phyloP scores from a whole-genome alignment of 2,329 filamentous ascomycete species.

The Fusarium vanettenii region DNA sequence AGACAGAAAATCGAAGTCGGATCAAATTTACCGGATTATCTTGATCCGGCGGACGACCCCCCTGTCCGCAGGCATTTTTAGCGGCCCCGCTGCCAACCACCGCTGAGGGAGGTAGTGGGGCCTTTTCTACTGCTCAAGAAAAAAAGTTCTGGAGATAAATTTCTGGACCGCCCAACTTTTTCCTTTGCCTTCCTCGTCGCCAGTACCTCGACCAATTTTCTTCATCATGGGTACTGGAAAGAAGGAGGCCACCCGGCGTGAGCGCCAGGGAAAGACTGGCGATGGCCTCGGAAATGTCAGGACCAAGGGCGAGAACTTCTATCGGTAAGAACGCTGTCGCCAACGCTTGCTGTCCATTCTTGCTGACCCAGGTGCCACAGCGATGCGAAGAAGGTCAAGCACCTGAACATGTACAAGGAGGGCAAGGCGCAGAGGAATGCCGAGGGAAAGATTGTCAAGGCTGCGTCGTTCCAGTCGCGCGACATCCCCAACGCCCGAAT shows the following conservation, averaged over 20 bases:
- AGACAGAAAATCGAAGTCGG: conserved; percentile 40
- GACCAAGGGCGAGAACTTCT: conserved; percentile 98
- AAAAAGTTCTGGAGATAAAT: conserved; percentile 44
- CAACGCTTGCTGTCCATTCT: not conserved
- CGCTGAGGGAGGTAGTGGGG: conserved; percentile 37
- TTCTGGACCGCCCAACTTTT: conserved; percentile 36
- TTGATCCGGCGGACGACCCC: conserved; percentile 22
- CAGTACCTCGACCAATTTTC: conserved; percentile 35
- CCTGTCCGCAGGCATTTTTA: conserved; percentile 11
- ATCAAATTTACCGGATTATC: conserved; percentile 42
- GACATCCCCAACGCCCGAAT: conserved; percentile 87
- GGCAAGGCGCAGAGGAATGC: conserved; percentile 86
- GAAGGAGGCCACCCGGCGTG: conserved; percentile 87
- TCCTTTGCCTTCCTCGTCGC: conserved; percentile 29
- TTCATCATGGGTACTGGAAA: conserved; percentile 85
- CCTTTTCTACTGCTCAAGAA: conserved; percentile 34
- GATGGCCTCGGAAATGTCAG: conserved; percentile 94
- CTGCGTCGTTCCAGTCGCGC: conserved; percentile 84
- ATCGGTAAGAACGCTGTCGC: conserved; percentile 67
- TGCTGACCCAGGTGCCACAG: conserved; percentile 44
- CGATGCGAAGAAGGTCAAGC: conserved; percentile 87
- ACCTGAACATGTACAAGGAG: conserved; percentile 90
- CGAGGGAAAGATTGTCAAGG: conserved; percentile 84
- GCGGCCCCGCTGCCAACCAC: conserved; percentile 40
- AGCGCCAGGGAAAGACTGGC: conserved; percentile 84